Evolutionary conservation across 352 stramenopile genomes (phyloP).

Genomic region (Phytophthora rubi): DNA sequence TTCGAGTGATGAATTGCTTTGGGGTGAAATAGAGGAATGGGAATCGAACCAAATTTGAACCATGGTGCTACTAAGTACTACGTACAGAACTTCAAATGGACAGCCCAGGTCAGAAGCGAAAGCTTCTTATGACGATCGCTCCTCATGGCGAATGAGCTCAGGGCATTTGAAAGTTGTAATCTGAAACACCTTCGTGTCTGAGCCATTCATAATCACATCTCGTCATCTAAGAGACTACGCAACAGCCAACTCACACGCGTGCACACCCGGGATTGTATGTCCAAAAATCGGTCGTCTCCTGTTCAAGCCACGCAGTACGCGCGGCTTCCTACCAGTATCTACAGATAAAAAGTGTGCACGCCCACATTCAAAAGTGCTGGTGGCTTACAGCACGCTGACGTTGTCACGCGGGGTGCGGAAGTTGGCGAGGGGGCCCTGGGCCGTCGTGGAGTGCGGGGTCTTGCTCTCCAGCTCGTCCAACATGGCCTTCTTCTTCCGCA

Average conservation of each 20-base stretch:
- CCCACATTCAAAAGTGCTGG: conserved; percentile 24
- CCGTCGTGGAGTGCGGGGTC: conserved; percentile 46
- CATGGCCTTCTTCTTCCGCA: conserved; percentile 73
- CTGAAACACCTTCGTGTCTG: too few relatives aligned
- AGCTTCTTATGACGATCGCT: too few relatives aligned
- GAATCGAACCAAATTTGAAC: too few relatives aligned
- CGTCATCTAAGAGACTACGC: too few relatives aligned
- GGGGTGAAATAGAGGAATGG: too few relatives aligned
- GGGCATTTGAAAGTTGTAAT: too few relatives aligned
- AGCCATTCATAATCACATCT: too few relatives aligned
- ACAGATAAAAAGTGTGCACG: conserved; percentile 41
- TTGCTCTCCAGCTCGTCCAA: conserved; percentile 70
- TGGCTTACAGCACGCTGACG: conserved; percentile 56
- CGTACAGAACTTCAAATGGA: too few relatives aligned
- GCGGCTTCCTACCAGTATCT: conserved; percentile 24
- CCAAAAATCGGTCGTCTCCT: not conserved
- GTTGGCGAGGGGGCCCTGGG: conserved; percentile 37
- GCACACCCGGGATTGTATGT: not conserved
- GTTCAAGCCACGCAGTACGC: not conserved
- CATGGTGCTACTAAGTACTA: too few relatives aligned
- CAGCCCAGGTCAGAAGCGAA: too few relatives aligned
- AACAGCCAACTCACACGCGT: not conserved
- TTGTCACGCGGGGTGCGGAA: conserved; percentile 63
- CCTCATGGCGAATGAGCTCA: too few relatives aligned
- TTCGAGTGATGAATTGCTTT: too few relatives aligned